phyloP scores from a whole-genome alignment of 495 filamentous ascomycete genomes.

The Hyphodiscus hymeniophilus region DNA sequence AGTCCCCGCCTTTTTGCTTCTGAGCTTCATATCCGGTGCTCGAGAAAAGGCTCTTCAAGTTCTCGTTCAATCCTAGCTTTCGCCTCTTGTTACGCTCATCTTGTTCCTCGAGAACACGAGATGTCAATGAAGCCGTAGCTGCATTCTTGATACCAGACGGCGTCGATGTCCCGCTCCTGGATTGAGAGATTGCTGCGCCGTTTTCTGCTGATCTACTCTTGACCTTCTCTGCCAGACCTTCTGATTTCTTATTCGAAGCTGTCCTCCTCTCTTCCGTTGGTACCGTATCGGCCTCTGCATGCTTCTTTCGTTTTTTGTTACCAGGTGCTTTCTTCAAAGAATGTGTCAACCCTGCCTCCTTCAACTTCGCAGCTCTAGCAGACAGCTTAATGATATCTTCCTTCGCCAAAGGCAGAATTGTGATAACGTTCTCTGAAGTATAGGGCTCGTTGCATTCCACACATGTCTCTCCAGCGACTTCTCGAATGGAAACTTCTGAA shows the following conservation, averaged over 20 bases:
- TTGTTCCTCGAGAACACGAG: constrained; percentile 78
- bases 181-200: background rate
- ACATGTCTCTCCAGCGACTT: constrained; percentile 50
- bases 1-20: constrained; percentile 53
- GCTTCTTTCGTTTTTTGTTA: constrained; percentile 59
- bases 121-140: constrained; percentile 74
- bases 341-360: constrained; percentile 68
- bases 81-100: constrained; percentile 71
- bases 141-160: constrained; percentile 69
- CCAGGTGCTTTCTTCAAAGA: constrained; percentile 74
- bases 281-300: constrained; percentile 24
- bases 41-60: constrained; percentile 61
- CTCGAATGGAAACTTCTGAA: constrained; percentile 72
- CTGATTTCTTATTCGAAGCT: background rate
- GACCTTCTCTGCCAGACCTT: background rate
- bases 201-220: constrained; percentile 8
- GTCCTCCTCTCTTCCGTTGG: constrained; percentile 20
- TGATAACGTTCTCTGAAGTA: constrained; percentile 66
- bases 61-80: constrained; percentile 62
- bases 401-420: constrained; percentile 66
- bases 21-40: constrained; percentile 37
- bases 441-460: constrained; percentile 70
- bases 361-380: constrained; percentile 55
- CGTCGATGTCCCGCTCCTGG: constrained; percentile 23
- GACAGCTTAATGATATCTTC: constrained; percentile 62